Evolutionary conservation across 2,329 filamentous ascomycete genomes (phyloP).

Genomic region (Alternaria arbusti): DNA sequence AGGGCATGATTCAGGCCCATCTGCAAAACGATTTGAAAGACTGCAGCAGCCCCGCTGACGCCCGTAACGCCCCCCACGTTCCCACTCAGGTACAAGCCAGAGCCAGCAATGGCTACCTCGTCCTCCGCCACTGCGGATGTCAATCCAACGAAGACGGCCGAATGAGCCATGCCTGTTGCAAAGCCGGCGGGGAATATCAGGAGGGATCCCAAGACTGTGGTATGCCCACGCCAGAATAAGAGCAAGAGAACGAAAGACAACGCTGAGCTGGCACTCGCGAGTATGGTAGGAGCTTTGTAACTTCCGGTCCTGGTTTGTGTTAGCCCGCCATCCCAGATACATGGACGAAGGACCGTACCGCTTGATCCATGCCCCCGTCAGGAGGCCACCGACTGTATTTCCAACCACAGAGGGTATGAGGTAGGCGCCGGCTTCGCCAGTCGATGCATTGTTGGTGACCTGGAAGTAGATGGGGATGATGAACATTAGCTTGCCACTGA

Average conservation of each 20-base stretch:
- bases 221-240: background rate
- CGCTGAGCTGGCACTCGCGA: background rate
- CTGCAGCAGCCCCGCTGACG: background rate
- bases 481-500: background rate
- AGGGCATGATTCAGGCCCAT: background rate
- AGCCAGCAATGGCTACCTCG: background rate
- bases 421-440: constrained; percentile 65
- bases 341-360: background rate
- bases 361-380: constrained; percentile 55
- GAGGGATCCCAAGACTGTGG: background rate
- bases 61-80: background rate
- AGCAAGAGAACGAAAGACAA: background rate
- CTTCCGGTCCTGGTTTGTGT: background rate
- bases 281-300: background rate
- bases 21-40: background rate
- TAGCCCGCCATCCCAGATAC: background rate
- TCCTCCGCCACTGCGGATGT: background rate
- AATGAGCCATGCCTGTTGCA: background rate
- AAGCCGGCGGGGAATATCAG: background rate
- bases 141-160: background rate
- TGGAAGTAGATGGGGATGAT: constrained; percentile 58
- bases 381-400: constrained; percentile 68
- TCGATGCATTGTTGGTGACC: constrained; percentile 63
- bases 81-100: background rate
- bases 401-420: constrained; percentile 72